Percentiles rank a stretch among this genome's conserved stretches.
phyloP scores from a whole-genome alignment of 352 stramenopile genomes.

The Stramenopiles sp. region DNA sequence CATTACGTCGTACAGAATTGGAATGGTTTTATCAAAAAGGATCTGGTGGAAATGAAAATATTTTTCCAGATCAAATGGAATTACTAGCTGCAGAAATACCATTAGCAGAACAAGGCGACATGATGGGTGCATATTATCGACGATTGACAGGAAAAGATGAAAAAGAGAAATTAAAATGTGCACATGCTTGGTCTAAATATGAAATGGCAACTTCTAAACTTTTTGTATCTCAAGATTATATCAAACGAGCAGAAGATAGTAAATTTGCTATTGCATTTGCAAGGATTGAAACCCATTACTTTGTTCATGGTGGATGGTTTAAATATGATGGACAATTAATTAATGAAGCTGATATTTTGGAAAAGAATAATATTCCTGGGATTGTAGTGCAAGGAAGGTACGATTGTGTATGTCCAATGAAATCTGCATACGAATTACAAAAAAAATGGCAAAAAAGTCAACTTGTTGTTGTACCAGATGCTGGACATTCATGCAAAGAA shows the following conservation, averaged over 20 bases:
- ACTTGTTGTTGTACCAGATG: constrained; percentile 43
- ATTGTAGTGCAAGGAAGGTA: constrained; percentile 72
- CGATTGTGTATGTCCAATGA: constrained; percentile 61
- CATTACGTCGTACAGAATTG: constrained; percentile 63
- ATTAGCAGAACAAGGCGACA: constrained; percentile 45
- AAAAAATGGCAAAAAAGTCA: constrained; percentile 41
- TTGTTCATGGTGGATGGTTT: constrained; percentile 68
- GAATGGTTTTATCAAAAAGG: constrained; percentile 73
- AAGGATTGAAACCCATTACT: constrained; percentile 78
- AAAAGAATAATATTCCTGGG: constrained; percentile 69
- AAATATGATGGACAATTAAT: constrained; percentile 54
- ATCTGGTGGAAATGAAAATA: background rate
- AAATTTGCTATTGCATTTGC: constrained; percentile 65
- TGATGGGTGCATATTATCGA: constrained; percentile 59
- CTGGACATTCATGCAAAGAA: constrained; percentile 45
- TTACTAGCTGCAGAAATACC: constrained; percentile 34
- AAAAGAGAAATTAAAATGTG: constrained; percentile 46
- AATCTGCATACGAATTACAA: constrained; percentile 60
- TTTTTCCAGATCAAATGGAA: background rate
- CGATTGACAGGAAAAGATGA: constrained; percentile 57
- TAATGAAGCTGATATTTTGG: constrained; percentile 42
- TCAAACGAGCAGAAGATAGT: constrained; percentile 49
- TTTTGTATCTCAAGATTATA: constrained; percentile 13
- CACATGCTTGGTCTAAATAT: constrained; percentile 66
- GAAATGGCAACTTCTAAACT: constrained; percentile 49